Base-by-base conservation (phyloP, 179 eudicot genomes). In the Corrigiola litoralis region DNA sequence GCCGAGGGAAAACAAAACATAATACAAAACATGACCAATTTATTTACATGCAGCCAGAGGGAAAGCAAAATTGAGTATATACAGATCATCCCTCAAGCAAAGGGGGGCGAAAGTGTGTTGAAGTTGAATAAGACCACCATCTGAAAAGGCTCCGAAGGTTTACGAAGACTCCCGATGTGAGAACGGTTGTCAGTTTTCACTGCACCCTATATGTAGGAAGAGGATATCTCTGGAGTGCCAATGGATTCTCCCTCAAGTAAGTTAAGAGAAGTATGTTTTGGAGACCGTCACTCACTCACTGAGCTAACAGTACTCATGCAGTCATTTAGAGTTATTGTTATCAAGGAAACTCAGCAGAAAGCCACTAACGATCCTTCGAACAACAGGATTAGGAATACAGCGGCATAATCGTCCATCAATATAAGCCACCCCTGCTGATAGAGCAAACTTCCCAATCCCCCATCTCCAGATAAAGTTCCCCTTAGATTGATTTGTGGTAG, bases 401-500 rank as follows among this genome's bases (percentile, higher is more conserved):
- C 99, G 91, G 68, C 99, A 94, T 54, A 94, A 71, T 28, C 99
- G 86, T 27, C 99, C 99, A 61, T 94, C 99, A 37, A 94, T 63
- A 65, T 94, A 94, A 61, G 99, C 99, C 75, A 94, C 76, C 46
- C 84, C 44, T 48, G 91, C 97, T 21, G 99, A 90, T 24, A 90
- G 65, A 38, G 83, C 71, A 78, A 94, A 94, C 83, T 79, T 84
- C 20, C 94, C 97, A 20, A 94, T 70, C 40, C 97, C 91, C 91
- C 94, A 81, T 72, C 76, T 84, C 96, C 86, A 90, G 1, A 72
- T 59, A 71, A 58, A 18, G 64, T 42, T 75, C 70, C 72, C 70
- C 70, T 78, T 81, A 28, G 69, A 70, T 49, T 75, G 75, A 46
- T 65, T 64, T 24, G 46, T 55, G 61, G 65, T 4, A 2, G 75